Evolutionary conservation across 2,329 filamentous ascomycete genomes (phyloP).

Genomic region (Epichloe scottii): DNA sequence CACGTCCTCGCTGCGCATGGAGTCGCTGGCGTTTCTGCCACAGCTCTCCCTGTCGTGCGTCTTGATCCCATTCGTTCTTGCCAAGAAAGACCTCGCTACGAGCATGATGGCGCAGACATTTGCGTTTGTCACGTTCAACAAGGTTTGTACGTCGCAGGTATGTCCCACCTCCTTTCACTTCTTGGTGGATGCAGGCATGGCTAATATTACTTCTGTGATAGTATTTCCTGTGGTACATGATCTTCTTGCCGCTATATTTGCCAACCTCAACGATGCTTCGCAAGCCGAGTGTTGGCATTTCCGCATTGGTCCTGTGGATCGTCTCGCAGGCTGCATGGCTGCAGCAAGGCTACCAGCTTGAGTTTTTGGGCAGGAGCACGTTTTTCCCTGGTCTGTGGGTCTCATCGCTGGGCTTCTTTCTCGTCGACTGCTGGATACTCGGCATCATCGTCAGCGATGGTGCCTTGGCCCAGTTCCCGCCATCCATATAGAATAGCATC

Average conservation of each 20-base stretch:
- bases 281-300: slow-evolving; percentile 46
- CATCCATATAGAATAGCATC: slow-evolving; percentile 12
- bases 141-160: slow-evolving; percentile 97
- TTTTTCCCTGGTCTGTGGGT: slow-evolving; percentile 78
- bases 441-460: slow-evolving; percentile 65
- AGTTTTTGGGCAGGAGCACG: slow-evolving; percentile 69
- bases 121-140: slow-evolving; percentile 95
- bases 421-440: slow-evolving; percentile 77
- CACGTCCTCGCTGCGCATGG: slow-evolving; percentile 36
- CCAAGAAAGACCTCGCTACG: slow-evolving; percentile 68
- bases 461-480: slow-evolving; percentile 10
- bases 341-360: slow-evolving; percentile 61
- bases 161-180: not conserved
- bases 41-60: slow-evolving; percentile 72
- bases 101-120: slow-evolving; percentile 94
- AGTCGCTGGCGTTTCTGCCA: slow-evolving; percentile 78
- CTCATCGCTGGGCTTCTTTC: slow-evolving; percentile 66
- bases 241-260: slow-evolving; percentile 85
- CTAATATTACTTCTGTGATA: slow-evolving; percentile 21
- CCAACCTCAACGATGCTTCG: slow-evolving; percentile 62
- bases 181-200: no score
- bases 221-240: slow-evolving; percentile 98
- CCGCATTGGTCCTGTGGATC: slow-evolving; percentile 62
- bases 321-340: slow-evolving; percentile 63
- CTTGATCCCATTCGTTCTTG: slow-evolving; percentile 61